Base-by-base conservation (phyloP, 441 rosid species). In the Pelargonium cotyledonis region DNA sequence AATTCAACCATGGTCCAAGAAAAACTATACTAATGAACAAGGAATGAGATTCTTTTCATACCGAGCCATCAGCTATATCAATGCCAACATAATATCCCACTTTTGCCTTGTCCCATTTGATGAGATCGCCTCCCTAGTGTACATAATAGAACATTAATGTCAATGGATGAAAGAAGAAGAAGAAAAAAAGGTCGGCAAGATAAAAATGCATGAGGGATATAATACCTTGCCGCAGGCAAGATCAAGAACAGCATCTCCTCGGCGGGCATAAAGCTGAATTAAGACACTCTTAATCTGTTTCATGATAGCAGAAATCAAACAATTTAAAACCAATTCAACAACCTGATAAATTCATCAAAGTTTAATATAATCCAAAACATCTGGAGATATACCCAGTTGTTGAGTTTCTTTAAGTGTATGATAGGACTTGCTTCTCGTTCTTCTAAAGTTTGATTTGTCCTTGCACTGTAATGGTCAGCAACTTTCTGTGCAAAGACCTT, bases 371-470 rank as follows among this genome's bases (percentile, higher is more conserved):
- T 68, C 19, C 68, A 73, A 11, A 9, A 47, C 23, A 72, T 43
- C 61, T 62, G 15, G 74, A 12, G 5, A 65, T 80, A 7, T 61
- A 95, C 99, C 99, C 99, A 92, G 53, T 92, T 92, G 79, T 95
- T 95, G 29, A 95, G 92, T 80, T 92, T 95, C 81, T 95, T 95
- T 77, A 92, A 78, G 80, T 95, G 99, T 72, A 92, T 95, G 73
- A 92, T 92, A 23, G 98, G 99, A 83, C 96, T 95, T 11, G 97
- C 96, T 89, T 95, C 99, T 77, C 98, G 82, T 81, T 95, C 96
- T 81, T 92, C 99, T 70, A 95, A 76, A 58, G 98, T 92, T 77
- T 92, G 97, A 78, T 95, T 95, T 1, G 96, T 92, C 82, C 98
- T 87, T 10, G 97, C 78, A 81, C 97, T 95, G 79, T 95, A 92